A percentile compares a stretch with the other conserved stretches of the same genome.
Evolutionary conservation across 345 rosid species (phyloP).

Genomic region (Lepidium africanum): DNA sequence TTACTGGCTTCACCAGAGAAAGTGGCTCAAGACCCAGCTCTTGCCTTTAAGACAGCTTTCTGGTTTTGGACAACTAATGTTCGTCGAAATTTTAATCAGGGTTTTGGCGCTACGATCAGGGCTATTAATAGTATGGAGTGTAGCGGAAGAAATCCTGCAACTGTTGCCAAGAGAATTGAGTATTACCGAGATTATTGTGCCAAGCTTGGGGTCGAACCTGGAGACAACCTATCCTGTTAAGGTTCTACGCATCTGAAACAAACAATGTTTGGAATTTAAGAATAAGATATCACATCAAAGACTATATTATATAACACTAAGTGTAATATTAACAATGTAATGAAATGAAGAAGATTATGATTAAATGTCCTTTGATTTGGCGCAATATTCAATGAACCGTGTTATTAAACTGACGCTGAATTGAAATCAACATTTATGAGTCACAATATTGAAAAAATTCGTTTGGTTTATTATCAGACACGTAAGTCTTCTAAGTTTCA

Average conservation of each 20-base stretch:
- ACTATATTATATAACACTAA: neutral
- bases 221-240: conserved; percentile 50
- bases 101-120: conserved; percentile 57
- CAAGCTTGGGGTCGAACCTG: conserved; percentile 44
- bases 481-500: too few species aligned
- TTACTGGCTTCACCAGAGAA: conserved; percentile 45
- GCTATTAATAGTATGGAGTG: conserved; percentile 58
- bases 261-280: neutral
- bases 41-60: conserved; percentile 56
- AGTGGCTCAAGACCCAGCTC: conserved; percentile 44
- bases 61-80: conserved; percentile 66
- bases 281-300: neutral
- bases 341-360: neutral
- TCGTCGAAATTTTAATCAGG: conserved; percentile 32
- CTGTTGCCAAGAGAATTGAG: conserved; percentile 31
- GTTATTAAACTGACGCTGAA: neutral
- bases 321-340: neutral
- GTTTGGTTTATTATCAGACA: neutral
- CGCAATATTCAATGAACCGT: neutral
- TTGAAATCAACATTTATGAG: neutral
- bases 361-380: neutral
- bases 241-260: neutral
- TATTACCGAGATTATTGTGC: conserved; percentile 44
- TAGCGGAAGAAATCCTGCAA: conserved; percentile 24
- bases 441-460: neutral